Base-by-base conservation (phyloP, 257 asterid genomes). In the Penstemon newberryi region DNA sequence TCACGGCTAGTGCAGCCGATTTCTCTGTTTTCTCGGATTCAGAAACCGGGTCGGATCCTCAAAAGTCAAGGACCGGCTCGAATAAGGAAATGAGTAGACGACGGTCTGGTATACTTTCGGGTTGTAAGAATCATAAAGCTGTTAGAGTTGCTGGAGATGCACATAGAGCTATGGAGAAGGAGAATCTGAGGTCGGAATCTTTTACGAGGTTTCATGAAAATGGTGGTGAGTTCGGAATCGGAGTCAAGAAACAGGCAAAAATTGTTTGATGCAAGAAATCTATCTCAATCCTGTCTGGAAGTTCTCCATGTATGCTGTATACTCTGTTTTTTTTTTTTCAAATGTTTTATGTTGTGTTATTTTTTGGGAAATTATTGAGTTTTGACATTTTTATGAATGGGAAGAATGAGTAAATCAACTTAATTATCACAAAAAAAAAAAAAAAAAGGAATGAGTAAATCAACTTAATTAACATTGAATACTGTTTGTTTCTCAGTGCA, bases 1-100 rank as follows among this genome's bases (percentile, higher is more conserved):
- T 78, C 25, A 82, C 93, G 5, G 85, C 84, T 8, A 86, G 89
- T 49, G 88, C 82, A 5, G 88, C 78, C 7, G 90, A 77, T 71
- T 80, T 78, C 70, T 73, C 86, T 0, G 67, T 42, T 5, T 63
- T 74, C 65, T 83, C 92, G 0, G 87, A 86, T 54, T 10, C 80
- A 3, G 87, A 81, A 44, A 25, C 33, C 33, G 92, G 79, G 39
- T 19, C 56, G 8, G 54, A 56, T 41, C 39, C 41, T 18, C 60
- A 12, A n/a, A 69, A 65, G 39, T 69, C 47, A 1, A 59, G 59
- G 6, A 46, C 11, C 9, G 9, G 38, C 7, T 15, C 13, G 25
- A 1, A 8, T 4, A 65, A 50, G 15, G 66, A 57, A 42, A 70
- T 3, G 8, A 54, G 70, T 0, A 78, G 63, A 69, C 41, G 74